These are phyloP conservation scores for Diutina rugosa DNA, from an alignment of 1,139 yeast genomes.

Conservation along the genomic window DNA sequence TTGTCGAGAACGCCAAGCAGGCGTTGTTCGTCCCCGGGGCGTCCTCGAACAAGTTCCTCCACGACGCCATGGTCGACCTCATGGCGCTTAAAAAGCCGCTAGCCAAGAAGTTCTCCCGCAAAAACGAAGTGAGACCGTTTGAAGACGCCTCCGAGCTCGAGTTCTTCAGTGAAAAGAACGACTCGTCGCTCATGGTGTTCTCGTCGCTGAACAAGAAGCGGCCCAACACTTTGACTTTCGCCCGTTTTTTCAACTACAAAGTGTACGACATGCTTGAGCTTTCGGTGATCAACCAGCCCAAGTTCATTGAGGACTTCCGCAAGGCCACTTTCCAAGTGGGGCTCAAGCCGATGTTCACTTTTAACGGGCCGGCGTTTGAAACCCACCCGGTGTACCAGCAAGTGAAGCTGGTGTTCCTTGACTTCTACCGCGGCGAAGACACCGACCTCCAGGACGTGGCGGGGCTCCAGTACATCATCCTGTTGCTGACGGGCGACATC, in stretches of 20 bases:
- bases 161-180: conserved; percentile 91
- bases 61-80: conserved; percentile 83
- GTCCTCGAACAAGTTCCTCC: conserved; percentile 65
- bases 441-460: conserved; percentile 86
- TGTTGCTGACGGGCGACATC: conserved; percentile 67
- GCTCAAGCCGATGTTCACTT: conserved; percentile 85
- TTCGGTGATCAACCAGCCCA: conserved; percentile 54
- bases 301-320: conserved; percentile 69
- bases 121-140: conserved; percentile 84
- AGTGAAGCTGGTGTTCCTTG: conserved; percentile 77
- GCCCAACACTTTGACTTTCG: conserved; percentile 80
- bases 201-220: conserved; percentile 81
- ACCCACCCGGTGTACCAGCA: conserved; percentile 79
- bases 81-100: conserved; percentile 89
- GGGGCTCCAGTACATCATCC: conserved; percentile 82
- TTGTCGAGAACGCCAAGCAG: conserved; percentile 78
- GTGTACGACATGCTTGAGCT: conserved; percentile 92
- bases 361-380: conserved; percentile 89
- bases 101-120: conserved; percentile 74
- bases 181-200: conserved; percentile 73
- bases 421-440: conserved; percentile 81
- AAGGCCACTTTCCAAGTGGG: conserved; percentile 78
- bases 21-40: conserved; percentile 90
- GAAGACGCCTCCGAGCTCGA: conserved; percentile 84
- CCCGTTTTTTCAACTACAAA: conserved; percentile 81